Percentiles rank a stretch among this genome's conserved stretches.
Evolutionary conservation across 2,329 filamentous ascomycete genomes (phyloP).

Genomic region (Ophiocordyceps australis): DNA sequence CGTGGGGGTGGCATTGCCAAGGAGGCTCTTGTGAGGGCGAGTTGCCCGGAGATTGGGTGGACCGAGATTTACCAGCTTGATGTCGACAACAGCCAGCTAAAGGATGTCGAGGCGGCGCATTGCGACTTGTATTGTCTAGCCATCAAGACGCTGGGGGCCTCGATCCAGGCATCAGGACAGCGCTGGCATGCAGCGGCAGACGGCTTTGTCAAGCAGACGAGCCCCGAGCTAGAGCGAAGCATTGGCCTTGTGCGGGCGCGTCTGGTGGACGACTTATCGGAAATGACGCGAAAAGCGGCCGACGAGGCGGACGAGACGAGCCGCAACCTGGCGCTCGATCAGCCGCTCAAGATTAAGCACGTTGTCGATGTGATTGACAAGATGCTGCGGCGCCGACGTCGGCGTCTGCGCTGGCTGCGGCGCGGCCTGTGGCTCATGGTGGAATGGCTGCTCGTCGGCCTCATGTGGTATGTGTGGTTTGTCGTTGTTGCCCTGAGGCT

Average conservation of each 20-base stretch:
- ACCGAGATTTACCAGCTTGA: slow-evolving; percentile 23
- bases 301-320: slow-evolving; percentile 69
- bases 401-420: slow-evolving; percentile 55
- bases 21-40: slow-evolving; percentile 7
- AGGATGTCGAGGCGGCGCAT: slow-evolving; percentile 17
- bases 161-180: slow-evolving; percentile 26
- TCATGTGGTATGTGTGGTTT: slow-evolving; percentile 93
- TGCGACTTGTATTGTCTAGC: slow-evolving; percentile 31
- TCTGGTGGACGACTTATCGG: slow-evolving; percentile 33
- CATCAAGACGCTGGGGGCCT: slow-evolving; percentile 29
- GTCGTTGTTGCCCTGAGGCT: slow-evolving; percentile 61
- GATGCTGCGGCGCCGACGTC: slow-evolving; percentile 49
- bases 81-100: slow-evolving; percentile 13
- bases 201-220: slow-evolving; percentile 36
- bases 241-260: slow-evolving; percentile 27
- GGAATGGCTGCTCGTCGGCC: slow-evolving; percentile 73
- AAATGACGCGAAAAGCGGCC: slow-evolving; percentile 45
- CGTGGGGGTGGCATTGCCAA: slow-evolving; percentile 4
- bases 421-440: slow-evolving; percentile 63
- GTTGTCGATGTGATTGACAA: slow-evolving; percentile 65
- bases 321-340: slow-evolving; percentile 56
- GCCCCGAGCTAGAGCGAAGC: slow-evolving; percentile 28
- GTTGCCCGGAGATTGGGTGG: slow-evolving; percentile 15
- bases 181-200: slow-evolving; percentile 42
- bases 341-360: slow-evolving; percentile 64